These are phyloP conservation scores for Parsonsia alboflavescens DNA, from an alignment of 257 asterid species.

Conservation along the genomic window DNA sequence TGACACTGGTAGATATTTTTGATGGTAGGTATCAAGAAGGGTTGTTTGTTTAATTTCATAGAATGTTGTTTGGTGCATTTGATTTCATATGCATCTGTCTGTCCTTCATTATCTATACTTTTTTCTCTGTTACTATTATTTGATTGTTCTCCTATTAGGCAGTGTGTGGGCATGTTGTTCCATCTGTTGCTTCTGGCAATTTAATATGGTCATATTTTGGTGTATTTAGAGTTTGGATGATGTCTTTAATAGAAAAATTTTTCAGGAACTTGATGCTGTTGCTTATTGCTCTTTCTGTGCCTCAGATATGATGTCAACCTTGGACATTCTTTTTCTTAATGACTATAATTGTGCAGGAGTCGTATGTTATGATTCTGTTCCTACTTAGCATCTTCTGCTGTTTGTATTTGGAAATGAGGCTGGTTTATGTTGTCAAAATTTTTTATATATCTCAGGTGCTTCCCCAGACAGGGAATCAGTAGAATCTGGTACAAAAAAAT, in stretches of 20 bases:
- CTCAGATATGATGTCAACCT: not conserved
- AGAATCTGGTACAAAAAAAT: slow-evolving; percentile 68
- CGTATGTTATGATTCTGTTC: not conserved
- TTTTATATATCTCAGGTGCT: slow-evolving; percentile 34
- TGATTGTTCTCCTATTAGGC: not conserved
- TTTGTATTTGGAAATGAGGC: not conserved
- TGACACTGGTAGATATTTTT: too few relatives aligned
- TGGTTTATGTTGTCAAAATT: not conserved
- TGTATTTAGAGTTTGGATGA: not conserved
- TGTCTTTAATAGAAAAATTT: not conserved
- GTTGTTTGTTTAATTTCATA: too few relatives aligned
- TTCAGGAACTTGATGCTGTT: not conserved
- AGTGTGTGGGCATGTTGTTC: not conserved
- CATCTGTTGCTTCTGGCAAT: slow-evolving; percentile 1
- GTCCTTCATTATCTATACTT: not conserved
- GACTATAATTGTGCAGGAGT: not conserved
- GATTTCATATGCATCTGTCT: not conserved
- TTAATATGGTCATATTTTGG: too few relatives aligned
- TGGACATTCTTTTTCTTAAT: not conserved
- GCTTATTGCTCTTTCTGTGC: not conserved
- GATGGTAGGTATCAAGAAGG: not conserved
- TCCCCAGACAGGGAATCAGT: slow-evolving; percentile 73
- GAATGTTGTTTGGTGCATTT: not conserved
- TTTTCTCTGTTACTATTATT: not conserved
- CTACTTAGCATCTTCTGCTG: not conserved